phyloP scores from a whole-genome alignment of 106 monocot species.

The Narthecium ossifragum region DNA sequence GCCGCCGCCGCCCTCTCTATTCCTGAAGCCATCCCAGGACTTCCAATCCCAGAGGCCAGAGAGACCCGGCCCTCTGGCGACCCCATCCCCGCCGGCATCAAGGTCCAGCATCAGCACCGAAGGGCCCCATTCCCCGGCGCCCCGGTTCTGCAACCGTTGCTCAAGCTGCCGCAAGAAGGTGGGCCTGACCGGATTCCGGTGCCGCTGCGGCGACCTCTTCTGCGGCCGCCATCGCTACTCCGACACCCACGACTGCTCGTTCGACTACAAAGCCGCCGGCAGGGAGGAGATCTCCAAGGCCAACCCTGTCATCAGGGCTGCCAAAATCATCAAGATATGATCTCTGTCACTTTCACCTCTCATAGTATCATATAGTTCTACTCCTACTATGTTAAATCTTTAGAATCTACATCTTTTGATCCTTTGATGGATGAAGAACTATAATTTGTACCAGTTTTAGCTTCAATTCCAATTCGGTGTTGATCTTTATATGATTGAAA shows the following conservation, averaged over 20 bases:
- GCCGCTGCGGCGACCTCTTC: conserved; percentile 4
- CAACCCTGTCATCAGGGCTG: background rate
- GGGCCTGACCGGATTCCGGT: conserved; percentile 3
- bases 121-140: no score
- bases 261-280: conserved; percentile 1
- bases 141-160: background rate
- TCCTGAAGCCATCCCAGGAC: background rate
- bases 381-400: no score
- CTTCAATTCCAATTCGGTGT: no score
- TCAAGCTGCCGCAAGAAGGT: background rate
- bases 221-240: background rate
- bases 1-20: background rate
- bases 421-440: no score
- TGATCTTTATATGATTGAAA: no score
- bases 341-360: no score
- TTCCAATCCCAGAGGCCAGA: background rate
- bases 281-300: background rate
- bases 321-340: conserved; percentile 2
- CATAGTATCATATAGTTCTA: no score
- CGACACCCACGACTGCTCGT: background rate
- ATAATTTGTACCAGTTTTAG: no score
- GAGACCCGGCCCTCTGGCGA: background rate
- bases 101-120: background rate
- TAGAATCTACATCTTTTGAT: no score
- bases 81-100: background rate